These are phyloP conservation scores for Sonneratia caseolaris DNA, from an alignment of 345 rosid species.

Conservation along the genomic window DNA sequence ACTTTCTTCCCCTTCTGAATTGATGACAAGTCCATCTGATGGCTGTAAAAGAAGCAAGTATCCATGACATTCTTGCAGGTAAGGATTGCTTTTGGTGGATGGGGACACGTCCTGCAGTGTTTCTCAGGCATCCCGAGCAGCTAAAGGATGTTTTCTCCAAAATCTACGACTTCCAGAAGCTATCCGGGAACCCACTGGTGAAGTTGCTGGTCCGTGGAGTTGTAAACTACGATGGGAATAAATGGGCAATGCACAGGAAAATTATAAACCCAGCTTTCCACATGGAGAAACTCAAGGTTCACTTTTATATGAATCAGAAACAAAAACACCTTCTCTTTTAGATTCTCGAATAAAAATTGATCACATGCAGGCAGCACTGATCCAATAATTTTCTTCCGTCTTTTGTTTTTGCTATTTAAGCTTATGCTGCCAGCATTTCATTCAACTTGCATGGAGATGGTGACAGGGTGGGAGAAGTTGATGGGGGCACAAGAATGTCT, in stretches of 20 bases:
- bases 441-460: constrained; percentile 18
- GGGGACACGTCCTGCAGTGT: constrained; percentile 11
- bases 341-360: constrained; percentile 2
- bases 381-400: not conserved
- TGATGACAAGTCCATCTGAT: not conserved
- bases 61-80: constrained; percentile 4
- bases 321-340: constrained; percentile 3
- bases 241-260: constrained; percentile 13
- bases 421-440: constrained; percentile 20
- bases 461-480: constrained; percentile 20
- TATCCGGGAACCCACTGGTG: not conserved
- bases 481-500: constrained; percentile 1
- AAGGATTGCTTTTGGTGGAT: constrained; percentile 13
- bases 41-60: not conserved
- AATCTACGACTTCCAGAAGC: constrained; percentile 9
- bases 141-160: constrained; percentile 12
- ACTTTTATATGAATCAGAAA: not conserved
- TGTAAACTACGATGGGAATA: constrained; percentile 4
- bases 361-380: not conserved
- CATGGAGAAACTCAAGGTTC: constrained; percentile 15
- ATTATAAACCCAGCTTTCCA: constrained; percentile 16
- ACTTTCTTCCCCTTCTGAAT: not conserved
- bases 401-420: constrained; percentile 2
- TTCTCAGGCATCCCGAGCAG: constrained; percentile 10
- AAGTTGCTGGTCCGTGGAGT: constrained; percentile 3